phyloP scores from a whole-genome alignment of 805 yeast genomes.

The Lipomyces oligophaga region DNA sequence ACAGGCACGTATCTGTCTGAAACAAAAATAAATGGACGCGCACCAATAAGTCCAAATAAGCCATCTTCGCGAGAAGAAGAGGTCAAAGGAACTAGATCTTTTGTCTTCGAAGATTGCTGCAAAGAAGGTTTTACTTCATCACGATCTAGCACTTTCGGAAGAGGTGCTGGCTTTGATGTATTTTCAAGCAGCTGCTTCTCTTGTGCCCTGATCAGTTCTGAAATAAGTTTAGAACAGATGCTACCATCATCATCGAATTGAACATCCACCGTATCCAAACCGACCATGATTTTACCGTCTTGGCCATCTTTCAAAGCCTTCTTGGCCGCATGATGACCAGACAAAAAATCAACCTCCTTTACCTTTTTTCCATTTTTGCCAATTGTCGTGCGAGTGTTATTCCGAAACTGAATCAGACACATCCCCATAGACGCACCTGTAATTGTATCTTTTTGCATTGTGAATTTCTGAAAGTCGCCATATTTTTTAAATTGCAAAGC shows the following conservation, averaged over 20 bases:
- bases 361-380: constrained; percentile 2
- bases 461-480: constrained; percentile 61
- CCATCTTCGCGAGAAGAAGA: background rate
- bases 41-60: constrained; percentile 19
- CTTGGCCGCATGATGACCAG: constrained; percentile 47
- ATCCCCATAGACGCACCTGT: constrained; percentile 79
- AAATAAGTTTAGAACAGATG: constrained; percentile 23
- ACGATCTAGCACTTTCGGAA: background rate
- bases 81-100: background rate
- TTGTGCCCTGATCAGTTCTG: constrained; percentile 11
- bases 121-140: background rate
- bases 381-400: constrained; percentile 32
- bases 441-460: constrained; percentile 61
- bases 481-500: constrained; percentile 55
- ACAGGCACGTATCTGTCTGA: constrained; percentile 32
- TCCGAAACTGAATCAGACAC: constrained; percentile 59
- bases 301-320: constrained; percentile 45
- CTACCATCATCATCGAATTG: constrained; percentile 38
- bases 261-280: constrained; percentile 45
- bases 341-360: constrained; percentile 8
- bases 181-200: background rate
- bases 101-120: background rate
- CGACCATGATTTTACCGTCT: constrained; percentile 45
- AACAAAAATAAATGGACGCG: constrained; percentile 33
- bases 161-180: background rate